Percentiles rank a stretch among this genome's conserved stretches.
Evolutionary conservation across 106 monocot species (phyloP).

Genomic region (Apostasia shenzhenica): DNA sequence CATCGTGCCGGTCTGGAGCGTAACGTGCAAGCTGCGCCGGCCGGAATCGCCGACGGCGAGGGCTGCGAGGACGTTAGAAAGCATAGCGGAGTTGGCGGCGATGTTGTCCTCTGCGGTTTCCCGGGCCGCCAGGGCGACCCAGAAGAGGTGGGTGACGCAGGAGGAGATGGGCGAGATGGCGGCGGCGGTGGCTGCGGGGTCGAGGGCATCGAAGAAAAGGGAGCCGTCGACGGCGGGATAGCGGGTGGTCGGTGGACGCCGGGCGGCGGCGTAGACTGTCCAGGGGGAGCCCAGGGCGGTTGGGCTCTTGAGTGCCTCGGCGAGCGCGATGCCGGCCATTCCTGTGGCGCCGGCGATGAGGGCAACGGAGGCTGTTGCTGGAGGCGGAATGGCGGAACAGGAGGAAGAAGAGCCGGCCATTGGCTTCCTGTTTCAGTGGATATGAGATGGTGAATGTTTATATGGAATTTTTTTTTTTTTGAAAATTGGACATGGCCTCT

Average conservation of each 20-base stretch:
- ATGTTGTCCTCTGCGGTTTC: conserved; percentile 3
- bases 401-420: no score
- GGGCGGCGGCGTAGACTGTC: no score
- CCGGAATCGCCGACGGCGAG: background rate
- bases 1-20: no score
- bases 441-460: no score
- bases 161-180: conserved; percentile 1
- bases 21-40: no score
- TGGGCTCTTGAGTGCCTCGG: no score
- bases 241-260: no score
- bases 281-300: background rate
- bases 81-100: conserved; percentile 15
- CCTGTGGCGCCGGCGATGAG: no score
- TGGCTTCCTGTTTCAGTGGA: no score
- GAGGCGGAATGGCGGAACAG: no score
- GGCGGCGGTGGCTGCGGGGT: background rate
- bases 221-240: background rate
- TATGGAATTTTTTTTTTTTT: no score
- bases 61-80: background rate
- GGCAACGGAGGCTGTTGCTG: background rate
- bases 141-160: conserved; percentile 16
- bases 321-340: background rate
- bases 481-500: no score
- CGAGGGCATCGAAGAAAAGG: conserved; percentile 7
- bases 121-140: conserved; percentile 6